Percentiles rank a stretch among this genome's conserved stretches.
Conservation (phyloP, 352 stramenopile genomes). For the Pythium chondricola region DNA sequence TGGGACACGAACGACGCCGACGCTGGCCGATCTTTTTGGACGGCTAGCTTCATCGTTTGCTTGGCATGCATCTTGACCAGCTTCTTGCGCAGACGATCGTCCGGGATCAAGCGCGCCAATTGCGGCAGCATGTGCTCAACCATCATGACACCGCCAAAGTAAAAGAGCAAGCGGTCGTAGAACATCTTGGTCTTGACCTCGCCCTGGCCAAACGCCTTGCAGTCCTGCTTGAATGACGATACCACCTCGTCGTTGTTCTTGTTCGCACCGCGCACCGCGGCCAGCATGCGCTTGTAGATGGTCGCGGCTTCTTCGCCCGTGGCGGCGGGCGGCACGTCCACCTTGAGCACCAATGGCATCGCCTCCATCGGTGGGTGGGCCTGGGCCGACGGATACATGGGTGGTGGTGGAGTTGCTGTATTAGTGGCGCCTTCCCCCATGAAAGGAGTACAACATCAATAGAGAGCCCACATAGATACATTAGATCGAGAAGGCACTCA, state of each 20-base stretch:
- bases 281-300: constrained; percentile 81
- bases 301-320: constrained; percentile 59
- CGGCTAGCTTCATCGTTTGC: constrained; percentile 9
- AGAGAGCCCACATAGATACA: too few species aligned
- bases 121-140: constrained; percentile 78
- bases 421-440: not conserved
- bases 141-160: constrained; percentile 72
- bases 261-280: constrained; percentile 68
- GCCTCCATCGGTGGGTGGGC: not conserved
- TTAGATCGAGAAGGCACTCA: too few species aligned
- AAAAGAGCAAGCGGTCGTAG: constrained; percentile 41
- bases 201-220: constrained; percentile 66
- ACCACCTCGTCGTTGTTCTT: constrained; percentile 66
- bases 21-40: constrained; percentile 5
- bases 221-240: constrained; percentile 70
- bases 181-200: constrained; percentile 58
- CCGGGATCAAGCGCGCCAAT: constrained; percentile 65
- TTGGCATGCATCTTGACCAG: constrained; percentile 55
- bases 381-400: not conserved
- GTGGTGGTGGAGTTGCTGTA: not conserved
- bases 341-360: constrained; percentile 12
- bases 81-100: constrained; percentile 72
- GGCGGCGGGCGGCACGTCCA: constrained; percentile 48
- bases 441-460: too few species aligned
- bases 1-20: constrained; percentile 15